Conservation (phyloP, 495 filamentous ascomycete genomes). For the Xylaria curta region DNA sequence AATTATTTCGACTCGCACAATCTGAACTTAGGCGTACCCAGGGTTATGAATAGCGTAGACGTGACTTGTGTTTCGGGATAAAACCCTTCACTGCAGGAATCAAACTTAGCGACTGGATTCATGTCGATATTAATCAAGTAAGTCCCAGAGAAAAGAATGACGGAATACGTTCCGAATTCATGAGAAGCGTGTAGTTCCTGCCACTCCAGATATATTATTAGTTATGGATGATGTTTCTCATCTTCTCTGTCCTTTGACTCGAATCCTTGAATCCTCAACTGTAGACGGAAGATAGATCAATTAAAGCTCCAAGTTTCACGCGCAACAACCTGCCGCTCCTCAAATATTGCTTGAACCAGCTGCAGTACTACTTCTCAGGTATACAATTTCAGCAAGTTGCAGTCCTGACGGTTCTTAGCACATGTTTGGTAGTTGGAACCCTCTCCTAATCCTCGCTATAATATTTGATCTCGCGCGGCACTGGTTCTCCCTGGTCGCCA, state of each 20-base stretch:
- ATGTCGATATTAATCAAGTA: neutral
- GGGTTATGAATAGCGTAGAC: too few relatives aligned
- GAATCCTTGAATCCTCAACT: neutral
- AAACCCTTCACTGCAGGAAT: too few relatives aligned
- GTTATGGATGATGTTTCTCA: neutral
- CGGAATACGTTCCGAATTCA: neutral
- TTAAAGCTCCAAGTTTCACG: neutral
- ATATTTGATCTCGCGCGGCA: too few relatives aligned
- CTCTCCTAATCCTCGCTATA: too few relatives aligned
- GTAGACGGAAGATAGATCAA: neutral
- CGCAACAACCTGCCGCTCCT: constrained; percentile 10
- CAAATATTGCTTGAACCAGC: neutral
- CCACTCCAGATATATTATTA: neutral
- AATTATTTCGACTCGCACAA: too few relatives aligned
- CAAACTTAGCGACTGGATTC: too few relatives aligned
- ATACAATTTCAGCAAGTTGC: neutral
- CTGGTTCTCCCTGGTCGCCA: too few relatives aligned
- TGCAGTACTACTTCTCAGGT: neutral
- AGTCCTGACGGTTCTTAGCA: too few relatives aligned
- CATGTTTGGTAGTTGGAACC: too few relatives aligned
- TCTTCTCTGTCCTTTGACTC: neutral
- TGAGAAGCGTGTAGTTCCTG: neutral
- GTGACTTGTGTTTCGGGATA: too few relatives aligned
- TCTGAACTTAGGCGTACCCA: too few relatives aligned
- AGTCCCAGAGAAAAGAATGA: neutral